phyloP scores from a whole-genome alignment of 331 rosid genomes.

The Quercus phellos region DNA sequence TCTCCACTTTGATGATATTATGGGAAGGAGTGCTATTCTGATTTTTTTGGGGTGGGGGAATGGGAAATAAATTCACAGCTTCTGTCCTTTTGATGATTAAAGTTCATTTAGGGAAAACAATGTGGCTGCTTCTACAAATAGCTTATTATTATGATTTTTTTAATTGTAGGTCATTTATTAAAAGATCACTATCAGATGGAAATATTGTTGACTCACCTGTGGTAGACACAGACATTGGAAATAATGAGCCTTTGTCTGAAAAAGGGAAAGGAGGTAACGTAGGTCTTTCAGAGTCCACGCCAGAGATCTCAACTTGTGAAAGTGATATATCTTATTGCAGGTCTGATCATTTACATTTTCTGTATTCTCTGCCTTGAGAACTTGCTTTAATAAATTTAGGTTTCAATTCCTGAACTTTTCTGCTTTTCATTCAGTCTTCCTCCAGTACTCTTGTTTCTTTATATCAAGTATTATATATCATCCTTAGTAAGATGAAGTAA shows the following conservation, averaged over 20 bases:
- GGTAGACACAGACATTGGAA: slow-evolving; percentile 32
- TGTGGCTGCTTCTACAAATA: not conserved
- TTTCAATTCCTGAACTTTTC: not conserved
- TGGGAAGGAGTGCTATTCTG: not conserved
- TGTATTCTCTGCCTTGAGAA: not conserved
- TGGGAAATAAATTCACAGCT: not conserved
- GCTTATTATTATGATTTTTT: not conserved
- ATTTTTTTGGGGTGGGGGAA: not conserved
- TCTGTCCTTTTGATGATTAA: not conserved
- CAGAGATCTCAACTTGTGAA: slow-evolving; percentile 43
- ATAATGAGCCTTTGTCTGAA: slow-evolving; percentile 31
- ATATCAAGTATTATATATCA: not conserved
- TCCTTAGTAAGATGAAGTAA: not conserved
- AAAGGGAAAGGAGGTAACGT: slow-evolving; percentile 25
- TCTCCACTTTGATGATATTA: not conserved
- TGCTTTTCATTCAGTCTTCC: not conserved
- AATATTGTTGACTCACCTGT: slow-evolving; percentile 52
- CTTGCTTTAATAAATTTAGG: not conserved
- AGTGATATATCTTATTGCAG: slow-evolving; percentile 58
- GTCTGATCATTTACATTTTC: slow-evolving; percentile 32
- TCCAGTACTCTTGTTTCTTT: not conserved
- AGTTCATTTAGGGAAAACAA: not conserved
- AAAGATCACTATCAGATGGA: slow-evolving; percentile 87
- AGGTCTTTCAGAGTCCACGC: slow-evolving; percentile 50
- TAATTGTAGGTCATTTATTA: slow-evolving; percentile 51